Conservation (phyloP, 495 filamentous ascomycete species). For the Daldinia vernicosa region DNA sequence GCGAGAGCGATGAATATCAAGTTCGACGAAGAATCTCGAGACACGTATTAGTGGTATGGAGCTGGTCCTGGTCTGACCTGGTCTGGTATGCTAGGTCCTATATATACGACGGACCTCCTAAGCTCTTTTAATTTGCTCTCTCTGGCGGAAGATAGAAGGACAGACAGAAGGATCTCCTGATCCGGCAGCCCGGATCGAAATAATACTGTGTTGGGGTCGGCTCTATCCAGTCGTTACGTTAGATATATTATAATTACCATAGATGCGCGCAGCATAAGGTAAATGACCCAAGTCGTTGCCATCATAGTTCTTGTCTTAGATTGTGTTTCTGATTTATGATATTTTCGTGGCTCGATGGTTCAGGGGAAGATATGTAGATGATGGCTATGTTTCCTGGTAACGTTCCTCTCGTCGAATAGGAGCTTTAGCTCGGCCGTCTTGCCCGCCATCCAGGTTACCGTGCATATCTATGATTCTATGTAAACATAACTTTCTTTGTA, state of each 20-base stretch:
- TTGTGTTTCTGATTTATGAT: background rate
- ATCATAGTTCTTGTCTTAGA: background rate
- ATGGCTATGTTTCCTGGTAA: background rate
- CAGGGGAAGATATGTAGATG: constrained; percentile 1
- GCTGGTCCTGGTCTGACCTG: background rate
- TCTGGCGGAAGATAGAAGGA: constrained; percentile 22
- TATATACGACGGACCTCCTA: constrained; percentile 26
- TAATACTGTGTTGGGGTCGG: constrained; percentile 28
- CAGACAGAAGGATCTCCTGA: constrained; percentile 3
- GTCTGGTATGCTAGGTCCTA: constrained; percentile 18
- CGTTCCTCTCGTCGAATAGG: background rate
- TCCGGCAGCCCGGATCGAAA: constrained; percentile 24
- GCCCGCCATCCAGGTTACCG: background rate
- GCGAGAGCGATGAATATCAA: constrained; percentile 35
- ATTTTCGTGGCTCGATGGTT: background rate
- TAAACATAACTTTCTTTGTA: background rate
- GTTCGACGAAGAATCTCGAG: constrained; percentile 31
- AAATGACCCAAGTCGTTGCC: constrained; percentile 14
- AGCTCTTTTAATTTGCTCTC: constrained; percentile 11
- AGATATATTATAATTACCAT: constrained; percentile 31
- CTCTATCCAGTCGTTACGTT: constrained; percentile 35
- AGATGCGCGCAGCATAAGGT: constrained; percentile 19
- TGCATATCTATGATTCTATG: constrained; percentile 4
- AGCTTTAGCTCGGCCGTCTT: background rate
- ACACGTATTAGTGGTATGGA: constrained; percentile 13